These are phyloP conservation scores for Neopestalotiopsis clavispora DNA, from an alignment of 2,329 filamentous ascomycete species.

Conservation along the genomic window DNA sequence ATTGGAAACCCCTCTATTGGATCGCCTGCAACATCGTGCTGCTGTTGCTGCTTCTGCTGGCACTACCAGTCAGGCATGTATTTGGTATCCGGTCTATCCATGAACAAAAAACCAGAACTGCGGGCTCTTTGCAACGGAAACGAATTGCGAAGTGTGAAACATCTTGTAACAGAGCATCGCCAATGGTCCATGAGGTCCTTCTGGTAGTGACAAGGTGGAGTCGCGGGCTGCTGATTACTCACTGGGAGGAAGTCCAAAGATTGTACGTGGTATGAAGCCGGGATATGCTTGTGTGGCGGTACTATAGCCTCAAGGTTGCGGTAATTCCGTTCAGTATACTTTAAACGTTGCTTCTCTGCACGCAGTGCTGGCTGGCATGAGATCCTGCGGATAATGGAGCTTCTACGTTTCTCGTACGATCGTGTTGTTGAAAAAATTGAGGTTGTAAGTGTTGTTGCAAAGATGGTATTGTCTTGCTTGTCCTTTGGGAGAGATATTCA, in stretches of 20 bases:
- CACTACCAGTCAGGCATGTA: background rate
- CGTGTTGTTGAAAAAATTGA: background rate
- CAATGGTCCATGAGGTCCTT: slow-evolving; percentile 5
- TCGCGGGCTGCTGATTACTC: slow-evolving; percentile 7
- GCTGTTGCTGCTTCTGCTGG: background rate
- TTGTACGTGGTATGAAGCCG: background rate
- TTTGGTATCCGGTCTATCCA: background rate
- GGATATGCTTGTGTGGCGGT: background rate
- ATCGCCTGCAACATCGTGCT: background rate
- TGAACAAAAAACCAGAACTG: background rate
- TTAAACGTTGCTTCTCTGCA: background rate
- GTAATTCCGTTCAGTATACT: background rate
- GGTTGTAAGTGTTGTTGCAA: background rate
- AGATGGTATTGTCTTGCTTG: background rate
- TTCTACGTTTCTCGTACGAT: background rate
- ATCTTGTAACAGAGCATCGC: background rate
- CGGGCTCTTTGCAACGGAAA: background rate
- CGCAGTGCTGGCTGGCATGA: background rate
- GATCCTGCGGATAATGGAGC: background rate
- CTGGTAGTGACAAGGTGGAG: background rate
- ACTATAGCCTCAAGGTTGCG: slow-evolving; percentile 7
- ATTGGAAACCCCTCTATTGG: background rate
- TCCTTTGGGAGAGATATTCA: background rate
- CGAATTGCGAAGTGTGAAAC: background rate
- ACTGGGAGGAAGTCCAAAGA: background rate